A percentile compares a stretch with the other conserved stretches of the same genome.
Conservation (phyloP, 176 grass and related monocot species). For the Bromus sterilis region DNA sequence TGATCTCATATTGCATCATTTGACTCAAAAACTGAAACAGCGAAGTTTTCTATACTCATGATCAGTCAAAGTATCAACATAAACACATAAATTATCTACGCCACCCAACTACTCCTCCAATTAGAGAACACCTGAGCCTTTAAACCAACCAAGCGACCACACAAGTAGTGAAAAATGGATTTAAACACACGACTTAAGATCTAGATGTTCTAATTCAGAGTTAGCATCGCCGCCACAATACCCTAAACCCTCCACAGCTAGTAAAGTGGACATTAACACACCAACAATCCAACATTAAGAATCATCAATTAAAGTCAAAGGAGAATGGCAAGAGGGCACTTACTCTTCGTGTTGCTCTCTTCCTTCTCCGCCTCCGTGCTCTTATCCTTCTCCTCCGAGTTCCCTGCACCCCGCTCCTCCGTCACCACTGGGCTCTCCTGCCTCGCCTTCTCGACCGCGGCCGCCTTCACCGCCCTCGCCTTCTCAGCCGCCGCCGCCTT, state of each 20-base stretch:
- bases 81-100: background rate
- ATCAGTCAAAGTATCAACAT: background rate
- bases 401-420: slow-evolving; percentile 20
- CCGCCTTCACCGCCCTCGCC: slow-evolving; percentile 27
- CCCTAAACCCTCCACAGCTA: background rate
- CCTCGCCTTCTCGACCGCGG: background rate
- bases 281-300: background rate
- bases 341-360: slow-evolving; percentile 41
- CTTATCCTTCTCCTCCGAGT: slow-evolving; percentile 9
- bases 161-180: background rate
- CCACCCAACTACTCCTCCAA: background rate
- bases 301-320: background rate
- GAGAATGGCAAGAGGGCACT: slow-evolving; percentile 10
- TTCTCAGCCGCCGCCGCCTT: background rate
- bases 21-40: background rate
- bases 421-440: background rate
- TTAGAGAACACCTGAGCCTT: too few species aligned
- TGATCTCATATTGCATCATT: too few species aligned
- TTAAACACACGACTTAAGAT: background rate
- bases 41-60: background rate
- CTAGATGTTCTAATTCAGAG: background rate
- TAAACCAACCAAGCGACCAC: background rate
- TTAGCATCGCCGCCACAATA: background rate
- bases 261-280: background rate
- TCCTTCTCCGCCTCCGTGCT: slow-evolving; percentile 31